Percentiles rank a stretch among this genome's conserved stretches.
Conservation (phyloP, 169 alveolate genomes). For the Eimeria tenella region DNA sequence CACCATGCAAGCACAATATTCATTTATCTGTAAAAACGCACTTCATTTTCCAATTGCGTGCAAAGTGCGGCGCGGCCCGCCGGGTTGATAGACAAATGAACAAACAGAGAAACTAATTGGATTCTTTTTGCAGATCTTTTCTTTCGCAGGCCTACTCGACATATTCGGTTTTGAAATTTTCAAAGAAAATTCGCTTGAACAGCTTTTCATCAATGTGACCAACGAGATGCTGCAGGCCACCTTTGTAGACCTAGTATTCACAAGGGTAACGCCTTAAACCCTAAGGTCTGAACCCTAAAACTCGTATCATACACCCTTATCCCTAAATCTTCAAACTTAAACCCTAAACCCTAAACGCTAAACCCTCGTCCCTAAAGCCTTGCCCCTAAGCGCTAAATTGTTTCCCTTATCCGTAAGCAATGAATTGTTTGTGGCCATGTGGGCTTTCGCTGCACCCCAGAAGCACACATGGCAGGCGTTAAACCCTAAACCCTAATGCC, state of each 20-base stretch:
- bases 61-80: no score
- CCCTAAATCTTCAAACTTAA: neutral
- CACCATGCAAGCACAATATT: no score
- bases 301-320: neutral
- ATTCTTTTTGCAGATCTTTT: no score
- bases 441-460: no score
- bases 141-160: constrained; percentile 92
- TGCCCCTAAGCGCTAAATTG: neutral
- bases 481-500: no score
- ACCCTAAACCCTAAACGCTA: neutral
- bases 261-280: constrained; percentile 88
- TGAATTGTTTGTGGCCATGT: no score
- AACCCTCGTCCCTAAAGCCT: neutral
- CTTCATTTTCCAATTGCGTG: no score
- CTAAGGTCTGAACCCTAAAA: constrained; percentile 78
- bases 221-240: constrained; percentile 97
- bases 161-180: constrained; percentile 98
- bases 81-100: no score
- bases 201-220: constrained; percentile 97
- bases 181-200: constrained; percentile 97
- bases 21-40: no score
- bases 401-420: no score
- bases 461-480: no score
- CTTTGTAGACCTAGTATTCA: constrained; percentile 96
- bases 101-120: no score